Evolutionary conservation across 2,329 filamentous ascomycete genomes (phyloP), one percentile per base, ranked within the genome.

Genomic region (Cytospora leucostoma): DNA sequence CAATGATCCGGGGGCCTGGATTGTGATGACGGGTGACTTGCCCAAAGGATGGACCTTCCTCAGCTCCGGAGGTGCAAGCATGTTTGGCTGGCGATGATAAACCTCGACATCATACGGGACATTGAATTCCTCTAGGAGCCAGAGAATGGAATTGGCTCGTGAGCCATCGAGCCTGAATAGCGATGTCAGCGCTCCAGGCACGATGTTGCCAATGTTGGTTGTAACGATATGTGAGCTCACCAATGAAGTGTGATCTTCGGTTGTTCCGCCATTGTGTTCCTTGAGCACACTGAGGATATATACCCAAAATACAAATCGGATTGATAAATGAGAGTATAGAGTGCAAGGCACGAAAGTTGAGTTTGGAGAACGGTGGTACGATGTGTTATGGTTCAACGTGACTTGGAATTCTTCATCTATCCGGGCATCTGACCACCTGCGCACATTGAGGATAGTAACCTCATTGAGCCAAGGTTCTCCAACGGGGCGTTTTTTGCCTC

Each of bases 121-220:
- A 51, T 89, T 83, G 66, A 95, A 87, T 75, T 94, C 92, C 74
- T 95, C 91, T 51, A 96, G 84, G 7, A 96, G 87, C 91, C 91
- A 96, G 52, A 95, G 79, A 64, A 94, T 89, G 66, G 91, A 87
- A 75, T 96, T 91, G 13, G 91, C 87, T 69, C 93, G 90, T 62
- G 92, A 96, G 69, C 89, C 81, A 70, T 94, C 85, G 65, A 96
- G 88, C 92, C 92, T 96, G 68, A n/a, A 50, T 19, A 49, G 13
- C 27, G 47, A 33, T 19, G n/a, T 59, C 35, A 60, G 60, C 38
- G 19, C 44, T 2, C 44, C 55, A 15, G 13, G 35, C 54, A 40
- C 34, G 7, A 47, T 7, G 12, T 21, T 7, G n/a, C 5, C 33
- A 34, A 1, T 27, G 21, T 38, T 34, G 54, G 35, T 34, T 12